Percentiles rank a stretch among this genome's conserved stretches.
Conservation (phyloP, 768 basidiomycete genomes). For the Boletus patriciae region DNA sequence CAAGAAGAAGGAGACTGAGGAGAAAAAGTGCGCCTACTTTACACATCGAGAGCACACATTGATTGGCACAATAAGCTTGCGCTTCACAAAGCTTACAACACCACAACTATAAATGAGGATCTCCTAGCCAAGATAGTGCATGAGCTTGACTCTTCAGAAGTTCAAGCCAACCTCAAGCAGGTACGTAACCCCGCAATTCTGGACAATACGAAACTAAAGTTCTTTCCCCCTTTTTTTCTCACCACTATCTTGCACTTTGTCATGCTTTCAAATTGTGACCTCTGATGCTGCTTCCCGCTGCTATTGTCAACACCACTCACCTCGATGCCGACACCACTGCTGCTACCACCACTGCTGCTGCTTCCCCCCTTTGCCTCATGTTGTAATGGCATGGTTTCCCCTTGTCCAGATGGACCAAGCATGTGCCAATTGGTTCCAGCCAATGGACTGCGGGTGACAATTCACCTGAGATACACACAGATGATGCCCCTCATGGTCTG, state of each 20-base stretch:
- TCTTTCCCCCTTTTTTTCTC: no score
- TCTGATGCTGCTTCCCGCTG: no score
- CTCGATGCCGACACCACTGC: no score
- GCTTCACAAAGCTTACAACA: not conserved
- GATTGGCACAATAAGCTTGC: not conserved
- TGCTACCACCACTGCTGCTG: not conserved
- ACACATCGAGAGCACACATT: accelerated
- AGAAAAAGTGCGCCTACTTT: not conserved
- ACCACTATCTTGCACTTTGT: no score
- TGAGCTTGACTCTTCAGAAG: not conserved
- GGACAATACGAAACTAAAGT: no score
- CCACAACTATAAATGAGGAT: not conserved
- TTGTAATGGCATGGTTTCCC: no score
- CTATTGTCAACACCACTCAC: no score
- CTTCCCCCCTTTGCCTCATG: not conserved
- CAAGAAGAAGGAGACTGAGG: not conserved
- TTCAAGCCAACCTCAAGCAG: not conserved
- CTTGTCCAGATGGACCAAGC: not conserved
- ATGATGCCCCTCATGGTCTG: no score
- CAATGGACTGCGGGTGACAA: not conserved
- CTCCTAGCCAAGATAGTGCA: not conserved
- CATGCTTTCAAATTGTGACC: no score
- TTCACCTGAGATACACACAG: not conserved
- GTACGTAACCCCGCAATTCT: no score
- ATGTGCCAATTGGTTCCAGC: not conserved